Evolutionary conservation across 495 filamentous ascomycete species (phyloP).

Genomic region (Aspergillus saccharolyticus): DNA sequence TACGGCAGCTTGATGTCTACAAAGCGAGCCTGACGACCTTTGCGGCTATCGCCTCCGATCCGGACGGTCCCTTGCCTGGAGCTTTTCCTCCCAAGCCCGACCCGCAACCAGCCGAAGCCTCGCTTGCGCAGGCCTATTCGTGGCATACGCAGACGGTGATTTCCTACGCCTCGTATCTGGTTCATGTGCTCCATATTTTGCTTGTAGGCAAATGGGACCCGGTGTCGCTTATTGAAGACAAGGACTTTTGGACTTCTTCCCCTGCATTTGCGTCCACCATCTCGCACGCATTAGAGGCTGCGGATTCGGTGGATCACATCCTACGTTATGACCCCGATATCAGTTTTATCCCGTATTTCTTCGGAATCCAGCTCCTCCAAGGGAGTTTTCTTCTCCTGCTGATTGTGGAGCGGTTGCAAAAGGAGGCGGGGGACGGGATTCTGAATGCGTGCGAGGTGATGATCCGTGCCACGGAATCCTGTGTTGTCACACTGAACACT

Average conservation of each 20-base stretch:
- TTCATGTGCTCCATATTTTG: slow-evolving; percentile 79
- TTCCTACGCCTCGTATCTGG: slow-evolving; percentile 83
- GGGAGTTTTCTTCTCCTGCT: slow-evolving; percentile 76
- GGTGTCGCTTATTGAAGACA: slow-evolving; percentile 78
- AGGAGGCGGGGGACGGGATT: slow-evolving; percentile 73
- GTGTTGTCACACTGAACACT: slow-evolving; percentile 77
- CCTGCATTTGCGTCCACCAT: slow-evolving; percentile 77
- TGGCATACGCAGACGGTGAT: slow-evolving; percentile 82
- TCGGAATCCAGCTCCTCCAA: slow-evolving; percentile 79
- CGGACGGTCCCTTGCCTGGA: slow-evolving; percentile 22
- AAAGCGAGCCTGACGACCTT: slow-evolving; percentile 83
- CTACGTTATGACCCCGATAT: slow-evolving; percentile 80
- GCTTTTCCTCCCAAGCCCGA: slow-evolving; percentile 23
- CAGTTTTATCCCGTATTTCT: slow-evolving; percentile 88
- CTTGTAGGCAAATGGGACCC: slow-evolving; percentile 86
- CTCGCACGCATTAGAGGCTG: slow-evolving; percentile 72
- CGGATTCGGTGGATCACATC: slow-evolving; percentile 76
- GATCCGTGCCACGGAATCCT: slow-evolving; percentile 79
- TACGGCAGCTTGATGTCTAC: slow-evolving; percentile 74
- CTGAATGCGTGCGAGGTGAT: slow-evolving; percentile 83
- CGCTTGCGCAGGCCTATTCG: slow-evolving; percentile 47
- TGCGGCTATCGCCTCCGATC: slow-evolving; percentile 44
- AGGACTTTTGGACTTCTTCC: slow-evolving; percentile 82
- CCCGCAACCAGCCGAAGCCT: slow-evolving; percentile 38
- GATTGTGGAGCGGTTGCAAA: slow-evolving; percentile 77